Percentiles rank a stretch among this genome's conserved stretches.
These are phyloP conservation scores for Exsudoporus frostii DNA, from an alignment of 768 basidiomycete genomes.

Conservation along the genomic window DNA sequence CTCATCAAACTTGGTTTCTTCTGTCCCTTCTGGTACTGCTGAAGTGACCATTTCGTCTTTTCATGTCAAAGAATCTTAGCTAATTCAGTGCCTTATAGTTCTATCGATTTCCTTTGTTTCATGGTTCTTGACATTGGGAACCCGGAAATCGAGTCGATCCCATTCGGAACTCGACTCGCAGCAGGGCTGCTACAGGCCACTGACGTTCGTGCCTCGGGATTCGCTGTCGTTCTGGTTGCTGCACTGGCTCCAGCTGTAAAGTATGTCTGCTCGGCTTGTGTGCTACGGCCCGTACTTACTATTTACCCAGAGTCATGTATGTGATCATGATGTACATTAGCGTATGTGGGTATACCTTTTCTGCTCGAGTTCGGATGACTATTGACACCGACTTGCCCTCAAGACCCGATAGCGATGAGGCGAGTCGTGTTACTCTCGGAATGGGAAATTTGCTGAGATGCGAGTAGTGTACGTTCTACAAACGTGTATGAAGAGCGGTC, in stretches of 20 bases:
- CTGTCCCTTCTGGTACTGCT: constrained; percentile 62
- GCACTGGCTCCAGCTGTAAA: constrained; percentile 87
- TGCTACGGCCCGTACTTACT: neutral
- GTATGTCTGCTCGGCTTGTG: constrained; percentile 39
- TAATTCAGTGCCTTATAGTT: constrained; percentile 36
- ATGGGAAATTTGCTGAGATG: neutral
- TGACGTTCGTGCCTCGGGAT: constrained; percentile 86
- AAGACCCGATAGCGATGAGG: constrained; percentile 84
- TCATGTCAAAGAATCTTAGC: neutral
- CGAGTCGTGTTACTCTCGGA: constrained; percentile 20
- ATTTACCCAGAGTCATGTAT: constrained; percentile 63
- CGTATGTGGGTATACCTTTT: constrained; percentile 53
- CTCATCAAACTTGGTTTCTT: constrained; percentile 93
- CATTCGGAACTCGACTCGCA: constrained; percentile 64
- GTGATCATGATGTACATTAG: constrained; percentile 94
- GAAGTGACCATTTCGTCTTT: constrained; percentile 44
- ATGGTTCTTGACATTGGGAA: constrained; percentile 86
- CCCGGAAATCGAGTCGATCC: constrained; percentile 61
- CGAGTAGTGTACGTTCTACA: constrained; percentile 76
- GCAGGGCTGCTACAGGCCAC: constrained; percentile 77
- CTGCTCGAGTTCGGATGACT: neutral
- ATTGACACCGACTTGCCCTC: constrained; percentile 1
- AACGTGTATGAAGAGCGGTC: constrained; percentile 94
- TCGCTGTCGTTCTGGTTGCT: constrained; percentile 68
- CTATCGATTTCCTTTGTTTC: constrained; percentile 88